Evolutionary conservation across 2,329 filamentous ascomycete species (phyloP).

Genomic region (Aspergillus fructus): DNA sequence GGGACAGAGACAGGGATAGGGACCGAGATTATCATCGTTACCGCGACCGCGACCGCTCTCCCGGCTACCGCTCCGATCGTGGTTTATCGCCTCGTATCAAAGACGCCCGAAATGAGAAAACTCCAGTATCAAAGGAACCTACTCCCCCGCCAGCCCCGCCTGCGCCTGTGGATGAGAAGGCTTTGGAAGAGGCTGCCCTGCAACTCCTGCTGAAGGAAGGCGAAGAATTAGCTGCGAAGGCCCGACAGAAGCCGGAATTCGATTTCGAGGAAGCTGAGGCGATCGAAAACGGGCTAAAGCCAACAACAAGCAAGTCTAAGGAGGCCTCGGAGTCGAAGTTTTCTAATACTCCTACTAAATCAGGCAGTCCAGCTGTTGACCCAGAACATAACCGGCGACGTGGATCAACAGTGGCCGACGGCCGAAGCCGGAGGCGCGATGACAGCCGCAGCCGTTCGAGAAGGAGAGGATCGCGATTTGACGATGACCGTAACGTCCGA

Average conservation of each 20-base stretch:
- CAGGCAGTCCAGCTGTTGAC: slow-evolving; percentile 29
- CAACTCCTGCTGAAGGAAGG: slow-evolving; percentile 56
- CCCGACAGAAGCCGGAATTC: slow-evolving; percentile 50
- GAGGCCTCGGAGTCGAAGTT: slow-evolving; percentile 27
- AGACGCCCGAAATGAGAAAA: slow-evolving; percentile 33
- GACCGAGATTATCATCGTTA: slow-evolving; percentile 24
- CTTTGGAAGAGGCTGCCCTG: slow-evolving; percentile 56
- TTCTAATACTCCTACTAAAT: slow-evolving; percentile 28
- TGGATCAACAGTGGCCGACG: slow-evolving; percentile 25
- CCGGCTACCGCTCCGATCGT: slow-evolving; percentile 33
- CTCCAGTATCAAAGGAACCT: slow-evolving; percentile 33
- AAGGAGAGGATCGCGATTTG: slow-evolving; percentile 29
- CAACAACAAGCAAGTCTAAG: slow-evolving; percentile 29
- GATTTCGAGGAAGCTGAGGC: slow-evolving; percentile 50
- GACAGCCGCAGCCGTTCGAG: slow-evolving; percentile 31
- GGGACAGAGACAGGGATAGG: slow-evolving; percentile 11
- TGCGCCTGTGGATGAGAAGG: slow-evolving; percentile 51
- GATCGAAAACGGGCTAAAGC: slow-evolving; percentile 40
- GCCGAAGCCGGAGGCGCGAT: slow-evolving; percentile 26
- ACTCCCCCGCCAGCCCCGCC: slow-evolving; percentile 28
- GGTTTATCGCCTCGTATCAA: slow-evolving; percentile 29
- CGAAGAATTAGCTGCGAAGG: slow-evolving; percentile 54
- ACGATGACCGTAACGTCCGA: slow-evolving; percentile 29
- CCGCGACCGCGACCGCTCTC: slow-evolving; percentile 33
- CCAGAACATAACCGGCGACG: slow-evolving; percentile 24